phyloP scores from a whole-genome alignment of 345 rosid species.

The Populus davidiana region DNA sequence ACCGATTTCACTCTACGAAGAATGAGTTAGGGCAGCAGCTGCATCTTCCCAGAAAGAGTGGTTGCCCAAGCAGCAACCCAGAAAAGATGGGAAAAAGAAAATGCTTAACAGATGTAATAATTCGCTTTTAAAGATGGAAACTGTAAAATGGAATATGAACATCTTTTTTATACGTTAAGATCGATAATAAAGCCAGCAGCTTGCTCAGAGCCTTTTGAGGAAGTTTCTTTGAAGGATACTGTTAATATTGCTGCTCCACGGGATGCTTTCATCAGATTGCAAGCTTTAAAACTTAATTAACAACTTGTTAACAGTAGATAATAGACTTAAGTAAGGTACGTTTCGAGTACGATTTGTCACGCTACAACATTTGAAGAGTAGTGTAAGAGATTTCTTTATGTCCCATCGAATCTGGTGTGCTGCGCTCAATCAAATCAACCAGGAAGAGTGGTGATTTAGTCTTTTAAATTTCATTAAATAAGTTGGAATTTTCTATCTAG shows the following conservation, averaged over 20 bases:
- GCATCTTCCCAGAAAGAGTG: neutral
- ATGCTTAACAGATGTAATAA: neutral
- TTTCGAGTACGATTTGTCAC: conserved; percentile 10
- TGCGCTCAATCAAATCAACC: neutral
- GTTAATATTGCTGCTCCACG: neutral
- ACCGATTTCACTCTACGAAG: neutral
- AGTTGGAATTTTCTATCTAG: neutral
- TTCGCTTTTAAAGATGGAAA: conserved; percentile 13
- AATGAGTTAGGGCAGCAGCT: neutral
- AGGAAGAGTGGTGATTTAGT: neutral
- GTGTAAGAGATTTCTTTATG: neutral
- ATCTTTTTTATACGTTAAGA: conserved; percentile 6
- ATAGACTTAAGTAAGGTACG: neutral
- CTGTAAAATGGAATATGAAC: conserved; percentile 10
- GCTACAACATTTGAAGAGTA: neutral
- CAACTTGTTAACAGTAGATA: no score
- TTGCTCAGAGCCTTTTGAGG: neutral
- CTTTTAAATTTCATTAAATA: neutral
- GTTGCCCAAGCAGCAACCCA: neutral
- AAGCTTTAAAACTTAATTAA: neutral
- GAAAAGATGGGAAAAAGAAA: neutral
- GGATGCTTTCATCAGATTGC: neutral
- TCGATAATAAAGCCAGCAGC: neutral
- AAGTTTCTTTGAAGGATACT: conserved; percentile 21
- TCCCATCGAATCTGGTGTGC: neutral